Evolutionary conservation across 106 monocot species (phyloP), one percentile per base, ranked within the genome.

Genomic region (Ottelia alismoides): DNA sequence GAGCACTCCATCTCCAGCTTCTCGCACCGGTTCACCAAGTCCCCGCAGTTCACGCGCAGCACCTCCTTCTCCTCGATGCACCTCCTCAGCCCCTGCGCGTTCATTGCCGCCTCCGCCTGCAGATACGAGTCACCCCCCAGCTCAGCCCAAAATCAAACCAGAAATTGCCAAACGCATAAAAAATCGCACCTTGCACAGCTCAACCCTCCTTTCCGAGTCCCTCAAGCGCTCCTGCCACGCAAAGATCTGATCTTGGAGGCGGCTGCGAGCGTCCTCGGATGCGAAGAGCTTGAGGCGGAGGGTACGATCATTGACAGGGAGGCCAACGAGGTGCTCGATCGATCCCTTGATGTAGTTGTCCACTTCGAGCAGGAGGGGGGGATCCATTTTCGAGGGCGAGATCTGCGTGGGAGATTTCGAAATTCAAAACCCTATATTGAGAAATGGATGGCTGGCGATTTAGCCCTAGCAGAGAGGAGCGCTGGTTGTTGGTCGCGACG

Each of bases 171-270:
- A n/a, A n/a, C n/a, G n/a, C n/a, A n/a, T n/a, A n/a, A n/a, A n/a
- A n/a, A n/a, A n/a, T n/a, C n/a, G n/a, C n/a, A 87, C 92, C 77
- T 58, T 80, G 57, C 26, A 57, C 20, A 49, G 66, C 28, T 94
- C 73, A 22, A 94, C 23, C 1, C 80, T 79, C 31, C 65, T 62
- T 14, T 72, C 57, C 50, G 75, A 49, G 2, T 81, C 83, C 1
- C 20, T 54, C 49, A 94, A 76, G 25, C 73, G 73, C 24, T 84
- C 80, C 50, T 94, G 70, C 3, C 88, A 62, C 25, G 65, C 30
- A 56, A 96, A 85, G 49, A 81, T 63, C 51, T 73, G 81, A 57
- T 85, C 84, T 67, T 88, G 84, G 52, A 88, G 84, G 61, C 81
- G 81, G 46, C 49, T 78, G 53, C 81, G 78, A 0, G 65, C 65